Evolutionary conservation across 1,284 basidiomycete genomes (phyloP).

Genomic region (Ganoderma boninense): DNA sequence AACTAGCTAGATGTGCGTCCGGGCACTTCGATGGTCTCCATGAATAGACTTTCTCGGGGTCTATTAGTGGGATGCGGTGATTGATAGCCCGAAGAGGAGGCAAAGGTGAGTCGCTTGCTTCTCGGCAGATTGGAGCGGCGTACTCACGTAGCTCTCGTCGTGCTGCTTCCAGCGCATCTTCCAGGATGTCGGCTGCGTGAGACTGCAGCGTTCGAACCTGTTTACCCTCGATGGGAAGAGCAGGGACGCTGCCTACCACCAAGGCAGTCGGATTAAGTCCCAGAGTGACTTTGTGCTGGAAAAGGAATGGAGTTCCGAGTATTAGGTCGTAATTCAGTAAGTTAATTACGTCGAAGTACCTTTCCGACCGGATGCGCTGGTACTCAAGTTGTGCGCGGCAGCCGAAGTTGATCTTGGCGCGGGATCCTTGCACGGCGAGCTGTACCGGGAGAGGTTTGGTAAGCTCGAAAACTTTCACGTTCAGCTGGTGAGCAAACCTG

Average conservation of each 20-base stretch:
- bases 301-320: constrained; percentile 39
- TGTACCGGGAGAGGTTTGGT: constrained; percentile 21
- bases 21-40: constrained; percentile 42
- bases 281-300: constrained; percentile 32
- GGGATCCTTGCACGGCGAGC: constrained; percentile 18
- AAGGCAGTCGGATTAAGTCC: constrained; percentile 33
- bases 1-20: constrained; percentile 37
- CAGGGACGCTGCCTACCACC: constrained; percentile 23
- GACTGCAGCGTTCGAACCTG: constrained; percentile 4
- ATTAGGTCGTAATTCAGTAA: constrained; percentile 38
- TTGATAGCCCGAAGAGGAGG: constrained; percentile 46
- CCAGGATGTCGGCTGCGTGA: constrained; percentile 1
- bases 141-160: constrained; percentile 19
- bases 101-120: neutral
- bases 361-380: constrained; percentile 2
- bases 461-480: neutral
- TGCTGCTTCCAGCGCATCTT: constrained; percentile 3
- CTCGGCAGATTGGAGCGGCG: constrained; percentile 6
- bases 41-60: constrained; percentile 40
- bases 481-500: constrained; percentile 17
- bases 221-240: constrained; percentile 1
- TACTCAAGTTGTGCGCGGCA: neutral
- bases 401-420: constrained; percentile 13
- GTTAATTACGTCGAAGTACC: constrained; percentile 41
- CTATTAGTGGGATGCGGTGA: constrained; percentile 46